Base-by-base conservation (phyloP, 768 basidiomycete species). In the Russula sp. region DNA sequence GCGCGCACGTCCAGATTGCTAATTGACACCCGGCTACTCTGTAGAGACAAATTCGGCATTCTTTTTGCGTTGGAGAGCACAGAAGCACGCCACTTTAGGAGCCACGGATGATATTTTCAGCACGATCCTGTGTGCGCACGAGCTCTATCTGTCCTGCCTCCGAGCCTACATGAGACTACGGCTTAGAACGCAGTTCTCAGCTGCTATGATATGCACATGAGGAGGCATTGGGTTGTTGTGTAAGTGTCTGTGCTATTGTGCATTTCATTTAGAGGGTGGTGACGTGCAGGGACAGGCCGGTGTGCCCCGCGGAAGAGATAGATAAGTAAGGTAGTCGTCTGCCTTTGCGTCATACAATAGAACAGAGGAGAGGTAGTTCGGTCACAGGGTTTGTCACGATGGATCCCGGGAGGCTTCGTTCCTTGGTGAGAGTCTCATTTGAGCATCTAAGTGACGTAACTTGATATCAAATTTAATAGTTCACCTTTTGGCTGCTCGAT, bases 21-120 rank as follows among this genome's bases (percentile, higher is more conserved):
- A n/a, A n/a, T n/a, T n/a, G n/a, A n/a, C n/a, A n/a, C n/a, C n/a
- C n/a, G n/a, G n/a, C n/a, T n/a, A n/a, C n/a, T n/a, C n/a, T n/a
- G n/a, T n/a, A n/a, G n/a, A n/a, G n/a, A n/a, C n/a, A n/a, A n/a
- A n/a, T n/a, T n/a, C n/a, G n/a, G n/a, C n/a, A 45, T 18, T 18
- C 64, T 56, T 47, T 66, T 63, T 0, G 60, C 51, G 18, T 58
- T 60, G 4, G 43, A 49, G 20, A 93, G 79, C 1, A 94, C 90
- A 1, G 83, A 88, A 0, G 93, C 87, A 16, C 90, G 85, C 70
- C 94, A 93, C 71, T 91, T 88, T 59, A 93, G 79, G 10, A 95
- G 74, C 57, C 77, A 79, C 56, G 81, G 58, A 82, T 75, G 8
- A 90, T 76, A 48, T 88, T 87, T 68, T 78, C 79, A 35, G 81